A percentile compares a stretch with the other conserved stretches of the same genome.
Evolutionary conservation across 1,284 basidiomycete genomes (phyloP).

Genomic region (Lentinus polychrous): DNA sequence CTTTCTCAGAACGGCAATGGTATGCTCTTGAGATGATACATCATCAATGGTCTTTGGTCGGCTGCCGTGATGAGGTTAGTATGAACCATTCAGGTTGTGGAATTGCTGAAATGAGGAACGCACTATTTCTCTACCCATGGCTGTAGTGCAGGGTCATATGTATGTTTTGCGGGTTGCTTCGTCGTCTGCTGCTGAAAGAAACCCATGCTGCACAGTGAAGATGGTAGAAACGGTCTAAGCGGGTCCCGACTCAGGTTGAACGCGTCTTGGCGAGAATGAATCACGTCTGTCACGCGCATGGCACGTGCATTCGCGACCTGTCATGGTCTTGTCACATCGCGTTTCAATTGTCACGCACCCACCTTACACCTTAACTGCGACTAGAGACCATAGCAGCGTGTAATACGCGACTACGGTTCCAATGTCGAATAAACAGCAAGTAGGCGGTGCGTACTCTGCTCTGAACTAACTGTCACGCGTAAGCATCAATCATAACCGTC

Average conservation of each 20-base stretch:
- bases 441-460: no score
- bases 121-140: constrained; percentile 99
- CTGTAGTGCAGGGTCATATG: constrained; percentile 58
- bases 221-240: neutral
- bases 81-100: neutral
- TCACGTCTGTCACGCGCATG: constrained; percentile 10
- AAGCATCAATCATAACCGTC: no score
- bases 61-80: constrained; percentile 34
- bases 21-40: constrained; percentile 95
- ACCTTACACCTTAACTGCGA: no score
- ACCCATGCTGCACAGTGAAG: constrained; percentile 17
- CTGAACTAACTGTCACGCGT: no score
- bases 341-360: constrained; percentile 9
- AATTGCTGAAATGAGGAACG: constrained; percentile 16
- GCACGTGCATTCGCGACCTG: constrained; percentile 10
- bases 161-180: constrained; percentile 35
- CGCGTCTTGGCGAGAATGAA: neutral
- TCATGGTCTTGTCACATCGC: constrained; percentile 10
- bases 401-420: no score
- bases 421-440: no score
- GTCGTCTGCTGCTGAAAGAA: constrained; percentile 51
- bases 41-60: constrained; percentile 98
- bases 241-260: neutral
- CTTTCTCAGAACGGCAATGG: constrained; percentile 87
- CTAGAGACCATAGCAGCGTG: no score